These are phyloP conservation scores for Claviceps pazoutovae DNA, from an alignment of 2,329 filamentous ascomycete genomes.

Conservation along the genomic window DNA sequence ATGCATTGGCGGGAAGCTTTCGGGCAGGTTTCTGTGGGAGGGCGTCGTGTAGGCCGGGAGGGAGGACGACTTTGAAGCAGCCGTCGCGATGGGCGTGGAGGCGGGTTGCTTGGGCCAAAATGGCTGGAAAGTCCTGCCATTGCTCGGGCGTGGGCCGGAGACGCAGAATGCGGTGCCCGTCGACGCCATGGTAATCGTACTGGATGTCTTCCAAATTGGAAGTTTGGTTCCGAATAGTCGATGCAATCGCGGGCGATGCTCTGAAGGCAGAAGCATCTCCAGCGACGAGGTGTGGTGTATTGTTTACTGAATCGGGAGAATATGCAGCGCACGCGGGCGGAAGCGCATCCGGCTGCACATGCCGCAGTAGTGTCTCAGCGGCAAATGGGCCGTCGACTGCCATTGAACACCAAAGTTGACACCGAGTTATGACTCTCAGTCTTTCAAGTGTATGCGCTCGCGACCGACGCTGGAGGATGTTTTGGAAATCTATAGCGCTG, in stretches of 20 bases:
- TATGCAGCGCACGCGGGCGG: too few relatives aligned
- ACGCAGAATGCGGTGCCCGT: slow-evolving; percentile 18
- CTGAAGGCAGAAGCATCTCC: background rate
- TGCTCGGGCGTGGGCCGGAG: slow-evolving; percentile 21
- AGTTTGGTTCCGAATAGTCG: too few relatives aligned
- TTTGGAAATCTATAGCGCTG: too few relatives aligned
- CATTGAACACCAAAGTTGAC: too few relatives aligned
- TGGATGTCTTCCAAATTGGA: slow-evolving; percentile 8
- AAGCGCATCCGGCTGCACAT: too few relatives aligned
- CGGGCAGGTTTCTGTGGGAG: slow-evolving; percentile 19
- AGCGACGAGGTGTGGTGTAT: background rate
- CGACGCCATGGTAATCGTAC: slow-evolving; percentile 18
- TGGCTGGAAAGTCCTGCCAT: slow-evolving; percentile 23
- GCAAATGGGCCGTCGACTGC: too few relatives aligned
- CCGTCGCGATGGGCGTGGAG: slow-evolving; percentile 20
- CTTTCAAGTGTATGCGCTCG: too few relatives aligned
- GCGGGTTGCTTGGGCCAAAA: slow-evolving; percentile 19
- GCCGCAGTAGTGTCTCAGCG: too few relatives aligned
- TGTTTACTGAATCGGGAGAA: too few relatives aligned
- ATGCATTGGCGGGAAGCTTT: slow-evolving; percentile 21
- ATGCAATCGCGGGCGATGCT: background rate
- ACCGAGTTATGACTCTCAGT: too few relatives aligned
- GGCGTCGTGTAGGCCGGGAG: slow-evolving; percentile 16
- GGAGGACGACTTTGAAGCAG: slow-evolving; percentile 25
- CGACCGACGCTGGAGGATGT: too few relatives aligned